A percentile compares a stretch with the other conserved stretches of the same genome.
phyloP scores from a whole-genome alignment of 805 yeast genomes.

The Lachancea cidri region DNA sequence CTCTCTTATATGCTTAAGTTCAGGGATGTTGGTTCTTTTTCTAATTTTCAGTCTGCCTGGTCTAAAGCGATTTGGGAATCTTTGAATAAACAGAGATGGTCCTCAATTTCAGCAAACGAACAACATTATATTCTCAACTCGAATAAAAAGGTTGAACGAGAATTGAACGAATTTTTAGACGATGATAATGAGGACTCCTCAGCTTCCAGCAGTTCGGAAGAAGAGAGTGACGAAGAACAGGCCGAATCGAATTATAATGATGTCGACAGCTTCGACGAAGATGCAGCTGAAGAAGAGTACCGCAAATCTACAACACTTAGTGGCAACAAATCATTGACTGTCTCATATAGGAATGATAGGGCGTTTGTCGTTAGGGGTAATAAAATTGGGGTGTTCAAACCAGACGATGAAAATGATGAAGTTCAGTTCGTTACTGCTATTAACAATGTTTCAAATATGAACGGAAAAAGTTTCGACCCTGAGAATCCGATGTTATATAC shows the following conservation, averaged over 20 bases:
- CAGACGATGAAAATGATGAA: conserved; percentile 42
- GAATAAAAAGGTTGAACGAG: conserved; percentile 39
- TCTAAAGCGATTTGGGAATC: conserved; percentile 58
- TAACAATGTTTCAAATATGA: conserved; percentile 46
- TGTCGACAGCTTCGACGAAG: conserved; percentile 4
- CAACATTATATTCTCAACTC: conserved; percentile 55
- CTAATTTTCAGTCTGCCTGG: conserved; percentile 48
- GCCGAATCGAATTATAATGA: conserved; percentile 25
- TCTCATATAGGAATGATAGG: conserved; percentile 65
- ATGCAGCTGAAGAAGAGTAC: conserved; percentile 3
- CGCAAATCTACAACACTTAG: conserved; percentile 1
- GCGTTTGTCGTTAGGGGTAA: conserved; percentile 77
- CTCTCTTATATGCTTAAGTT: conserved; percentile 65
- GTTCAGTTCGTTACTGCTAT: conserved; percentile 67
- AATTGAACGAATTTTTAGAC: conserved; percentile 3
- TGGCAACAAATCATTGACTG: conserved; percentile 39
- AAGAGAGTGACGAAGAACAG: conserved; percentile 30
- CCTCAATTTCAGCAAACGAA: conserved; percentile 38
- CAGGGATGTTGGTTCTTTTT: conserved; percentile 34
- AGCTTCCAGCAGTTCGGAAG: conserved; percentile 24
- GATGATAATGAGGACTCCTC: conserved; percentile 17
- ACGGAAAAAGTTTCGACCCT: conserved; percentile 52
- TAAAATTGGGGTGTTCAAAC: conserved; percentile 73
- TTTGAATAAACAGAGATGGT: conserved; percentile 48
- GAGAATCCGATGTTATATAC: conserved; percentile 68